Percentiles rank a stretch among this genome's conserved stretches.
Evolutionary conservation across 2,329 filamentous ascomycete species (phyloP).

Genomic region (Diplodia sapinea): DNA sequence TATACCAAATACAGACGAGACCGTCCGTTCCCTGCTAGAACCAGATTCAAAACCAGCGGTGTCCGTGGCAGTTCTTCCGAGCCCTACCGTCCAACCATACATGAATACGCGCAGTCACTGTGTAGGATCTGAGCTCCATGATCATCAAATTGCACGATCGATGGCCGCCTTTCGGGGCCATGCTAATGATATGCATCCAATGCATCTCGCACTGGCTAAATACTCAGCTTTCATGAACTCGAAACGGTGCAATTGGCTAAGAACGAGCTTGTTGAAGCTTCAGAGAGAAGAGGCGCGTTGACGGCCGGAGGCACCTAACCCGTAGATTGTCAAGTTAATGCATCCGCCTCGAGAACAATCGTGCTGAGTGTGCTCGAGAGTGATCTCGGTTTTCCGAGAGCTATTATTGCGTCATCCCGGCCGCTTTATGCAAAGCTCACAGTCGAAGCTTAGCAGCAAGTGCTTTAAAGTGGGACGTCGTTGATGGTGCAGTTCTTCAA

Average conservation of each 20-base stretch:
- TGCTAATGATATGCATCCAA: background rate
- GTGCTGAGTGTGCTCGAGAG: too few species aligned
- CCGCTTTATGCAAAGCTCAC: too few species aligned
- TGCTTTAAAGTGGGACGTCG: background rate
- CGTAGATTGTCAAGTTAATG: too few species aligned
- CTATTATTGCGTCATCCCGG: too few species aligned
- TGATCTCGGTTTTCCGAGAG: too few species aligned
- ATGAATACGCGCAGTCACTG: background rate
- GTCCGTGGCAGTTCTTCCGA: background rate
- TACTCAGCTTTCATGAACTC: background rate
- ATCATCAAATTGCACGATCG: background rate
- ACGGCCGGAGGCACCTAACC: background rate
- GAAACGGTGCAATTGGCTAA: background rate
- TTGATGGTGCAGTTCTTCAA: background rate
- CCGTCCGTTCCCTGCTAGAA: background rate
- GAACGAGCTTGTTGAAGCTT: background rate
- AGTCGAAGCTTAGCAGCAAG: background rate
- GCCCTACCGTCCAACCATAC: background rate
- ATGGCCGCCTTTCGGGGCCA: background rate
- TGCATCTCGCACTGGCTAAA: background rate
- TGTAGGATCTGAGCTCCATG: background rate
- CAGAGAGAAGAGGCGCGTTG: background rate
- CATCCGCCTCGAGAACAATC: too few species aligned
- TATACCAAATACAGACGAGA: constrained; percentile 2
- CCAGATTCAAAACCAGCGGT: too few species aligned